Evolutionary conservation across 257 asterid species (phyloP).

Genomic region (Vinca minor): DNA sequence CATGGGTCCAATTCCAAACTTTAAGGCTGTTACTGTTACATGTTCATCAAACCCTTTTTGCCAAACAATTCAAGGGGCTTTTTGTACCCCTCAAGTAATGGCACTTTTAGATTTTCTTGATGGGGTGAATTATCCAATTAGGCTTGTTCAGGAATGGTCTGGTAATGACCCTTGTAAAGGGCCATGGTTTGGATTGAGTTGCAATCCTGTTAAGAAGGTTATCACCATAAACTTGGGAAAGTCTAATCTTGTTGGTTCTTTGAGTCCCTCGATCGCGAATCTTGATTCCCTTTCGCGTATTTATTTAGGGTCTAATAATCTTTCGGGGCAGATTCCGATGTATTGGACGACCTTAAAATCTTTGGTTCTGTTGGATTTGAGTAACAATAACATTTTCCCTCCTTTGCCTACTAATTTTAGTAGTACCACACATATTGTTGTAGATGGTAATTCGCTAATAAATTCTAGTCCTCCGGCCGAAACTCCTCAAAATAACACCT

Average conservation of each 20-base stretch:
- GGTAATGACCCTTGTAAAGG: conserved; percentile 59
- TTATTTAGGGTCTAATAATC: conserved; percentile 47
- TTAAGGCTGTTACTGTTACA: conserved; percentile 44
- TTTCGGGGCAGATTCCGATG: conserved; percentile 54
- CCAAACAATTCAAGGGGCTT: conserved; percentile 35
- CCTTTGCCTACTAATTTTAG: conserved; percentile 53
- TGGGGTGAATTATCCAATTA: conserved; percentile 53
- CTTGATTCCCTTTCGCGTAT: conserved; percentile 54
- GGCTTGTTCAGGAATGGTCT: conserved; percentile 66
- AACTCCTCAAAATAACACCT: conserved; percentile 19
- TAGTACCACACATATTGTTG: conserved; percentile 29
- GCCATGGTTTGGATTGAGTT: conserved; percentile 67
- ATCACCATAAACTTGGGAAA: conserved; percentile 45
- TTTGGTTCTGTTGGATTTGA: conserved; percentile 49
- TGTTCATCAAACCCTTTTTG: conserved; percentile 56
- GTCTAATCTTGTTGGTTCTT: conserved; percentile 51
- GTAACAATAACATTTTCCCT: conserved; percentile 57
- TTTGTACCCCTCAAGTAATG: conserved; percentile 59
- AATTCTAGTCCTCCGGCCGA: conserved; percentile 28
- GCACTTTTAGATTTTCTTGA: conserved; percentile 67
- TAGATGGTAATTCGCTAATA: conserved; percentile 45
- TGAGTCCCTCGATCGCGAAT: conserved; percentile 57
- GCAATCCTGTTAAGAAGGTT: conserved; percentile 41
- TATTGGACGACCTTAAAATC: conserved; percentile 59
- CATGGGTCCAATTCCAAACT: conserved; percentile 72